Conservation (phyloP, 352 stramenopile genomes). For the Pythium rhizo-oryzae region DNA sequence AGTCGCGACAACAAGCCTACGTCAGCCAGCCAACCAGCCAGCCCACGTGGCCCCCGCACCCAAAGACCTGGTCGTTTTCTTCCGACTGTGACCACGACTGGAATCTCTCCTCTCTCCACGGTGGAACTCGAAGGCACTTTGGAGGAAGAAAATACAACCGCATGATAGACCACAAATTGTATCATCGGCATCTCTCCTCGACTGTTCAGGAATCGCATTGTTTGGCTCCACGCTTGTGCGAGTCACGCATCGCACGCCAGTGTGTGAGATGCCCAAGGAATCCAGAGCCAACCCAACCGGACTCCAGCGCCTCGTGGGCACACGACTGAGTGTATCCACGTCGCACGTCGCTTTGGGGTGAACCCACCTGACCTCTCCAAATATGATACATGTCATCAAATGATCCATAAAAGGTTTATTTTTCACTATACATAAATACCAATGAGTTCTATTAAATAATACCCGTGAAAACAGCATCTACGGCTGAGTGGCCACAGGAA, state of each 20-base stretch:
- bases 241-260: constrained; percentile 19
- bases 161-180: background rate
- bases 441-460: background rate
- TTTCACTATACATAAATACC: background rate
- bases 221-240: constrained; percentile 1
- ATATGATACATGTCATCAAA: background rate
- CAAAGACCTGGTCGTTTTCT: background rate
- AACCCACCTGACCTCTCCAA: constrained; percentile 2
- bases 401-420: background rate
- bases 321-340: background rate
- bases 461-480: constrained; percentile 2
- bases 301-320: background rate
- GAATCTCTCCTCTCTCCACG: constrained; percentile 6
- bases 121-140: background rate
- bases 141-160: background rate
- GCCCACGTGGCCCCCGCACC: background rate
- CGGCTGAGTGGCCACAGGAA: background rate
- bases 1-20: too few relatives aligned
- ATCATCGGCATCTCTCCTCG: background rate
- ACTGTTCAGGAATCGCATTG: too few relatives aligned
- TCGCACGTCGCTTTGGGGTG: constrained; percentile 1
- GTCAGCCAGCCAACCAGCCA: background rate
- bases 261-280: constrained; percentile 11
- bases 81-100: background rate
- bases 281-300: constrained; percentile 8